Percentiles rank a stretch among this genome's conserved stretches.
Conservation (phyloP, 352 stramenopile genomes). For the Plasmopara viticola region DNA sequence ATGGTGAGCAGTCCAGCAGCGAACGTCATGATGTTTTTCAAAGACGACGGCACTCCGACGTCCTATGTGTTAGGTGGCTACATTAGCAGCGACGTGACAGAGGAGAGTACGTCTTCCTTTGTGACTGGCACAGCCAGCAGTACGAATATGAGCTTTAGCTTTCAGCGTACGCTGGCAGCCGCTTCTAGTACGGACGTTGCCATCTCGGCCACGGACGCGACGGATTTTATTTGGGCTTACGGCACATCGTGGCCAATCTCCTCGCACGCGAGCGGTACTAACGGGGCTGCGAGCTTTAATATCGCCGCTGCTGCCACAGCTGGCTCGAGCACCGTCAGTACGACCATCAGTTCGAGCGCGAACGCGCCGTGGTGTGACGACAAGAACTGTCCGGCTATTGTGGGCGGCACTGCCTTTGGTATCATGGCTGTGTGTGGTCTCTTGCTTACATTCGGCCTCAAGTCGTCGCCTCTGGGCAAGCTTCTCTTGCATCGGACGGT, state of each 20-base stretch:
- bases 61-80: constrained; percentile 52
- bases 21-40: constrained; percentile 74
- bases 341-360: constrained; percentile 19
- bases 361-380: constrained; percentile 35
- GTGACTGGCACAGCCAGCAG: constrained; percentile 29
- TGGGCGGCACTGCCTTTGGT: constrained; percentile 46
- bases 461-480: constrained; percentile 27
- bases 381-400: constrained; percentile 60
- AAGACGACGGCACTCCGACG: constrained; percentile 28
- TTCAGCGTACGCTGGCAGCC: constrained; percentile 55
- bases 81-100: constrained; percentile 33
- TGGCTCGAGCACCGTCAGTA: constrained; percentile 12
- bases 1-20: constrained; percentile 67
- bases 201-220: constrained; percentile 27
- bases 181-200: constrained; percentile 39
- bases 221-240: constrained; percentile 70
- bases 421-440: constrained; percentile 49
- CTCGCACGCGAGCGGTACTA: constrained; percentile 37
- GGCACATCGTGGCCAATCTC: constrained; percentile 59
- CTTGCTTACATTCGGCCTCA: constrained; percentile 38
- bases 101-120: constrained; percentile 39
- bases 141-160: constrained; percentile 56
- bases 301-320: constrained; percentile 23
- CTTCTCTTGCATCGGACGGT: constrained; percentile 51
- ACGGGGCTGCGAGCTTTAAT: constrained; percentile 47